Conservation (phyloP, 306 rosid species). For the Prunus padus region DNA sequence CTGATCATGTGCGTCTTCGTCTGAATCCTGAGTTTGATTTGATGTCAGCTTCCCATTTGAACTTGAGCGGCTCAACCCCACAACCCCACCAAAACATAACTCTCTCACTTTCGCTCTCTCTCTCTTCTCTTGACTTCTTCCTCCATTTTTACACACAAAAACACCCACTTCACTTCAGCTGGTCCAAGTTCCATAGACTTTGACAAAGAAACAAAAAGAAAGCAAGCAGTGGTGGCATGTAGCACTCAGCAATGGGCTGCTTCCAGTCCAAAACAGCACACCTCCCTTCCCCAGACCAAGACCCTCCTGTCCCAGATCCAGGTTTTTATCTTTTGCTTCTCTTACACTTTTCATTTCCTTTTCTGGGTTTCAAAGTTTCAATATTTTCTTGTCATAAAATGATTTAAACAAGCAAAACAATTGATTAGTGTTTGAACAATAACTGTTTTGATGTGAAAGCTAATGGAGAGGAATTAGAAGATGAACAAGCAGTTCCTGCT, state of each 20-base stretch:
- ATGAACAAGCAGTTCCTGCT: slow-evolving; percentile 25
- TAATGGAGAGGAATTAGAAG: slow-evolving; percentile 26
- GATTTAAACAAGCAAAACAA: not conserved
- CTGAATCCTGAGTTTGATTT: not conserved
- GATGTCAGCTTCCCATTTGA: not conserved
- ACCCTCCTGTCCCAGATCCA: slow-evolving; percentile 42
- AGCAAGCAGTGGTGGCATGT: slow-evolving; percentile 16
- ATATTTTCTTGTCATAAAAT: not conserved
- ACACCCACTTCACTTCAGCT: not conserved
- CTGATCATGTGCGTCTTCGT: slow-evolving; percentile 9
- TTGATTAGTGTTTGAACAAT: not conserved
- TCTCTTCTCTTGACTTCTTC: not conserved
- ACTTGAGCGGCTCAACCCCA: not conserved
- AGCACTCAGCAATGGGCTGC: slow-evolving; percentile 44
- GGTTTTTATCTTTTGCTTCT: slow-evolving; percentile 15
- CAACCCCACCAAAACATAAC: slow-evolving; percentile 5
- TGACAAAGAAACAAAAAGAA: not conserved
- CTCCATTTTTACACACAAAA: not conserved
- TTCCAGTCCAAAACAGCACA: slow-evolving; percentile 45
- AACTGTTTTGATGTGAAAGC: slow-evolving; percentile 2
- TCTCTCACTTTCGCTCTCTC: not conserved
- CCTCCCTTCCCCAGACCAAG: slow-evolving; percentile 34
- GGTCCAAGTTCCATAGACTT: not conserved
- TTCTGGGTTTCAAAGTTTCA: not conserved
- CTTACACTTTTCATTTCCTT: not conserved